Percentiles rank a stretch among this genome's conserved stretches.
phyloP scores from a whole-genome alignment of 2,329 filamentous ascomycete species.

The Pyrenochaeta sp. region DNA sequence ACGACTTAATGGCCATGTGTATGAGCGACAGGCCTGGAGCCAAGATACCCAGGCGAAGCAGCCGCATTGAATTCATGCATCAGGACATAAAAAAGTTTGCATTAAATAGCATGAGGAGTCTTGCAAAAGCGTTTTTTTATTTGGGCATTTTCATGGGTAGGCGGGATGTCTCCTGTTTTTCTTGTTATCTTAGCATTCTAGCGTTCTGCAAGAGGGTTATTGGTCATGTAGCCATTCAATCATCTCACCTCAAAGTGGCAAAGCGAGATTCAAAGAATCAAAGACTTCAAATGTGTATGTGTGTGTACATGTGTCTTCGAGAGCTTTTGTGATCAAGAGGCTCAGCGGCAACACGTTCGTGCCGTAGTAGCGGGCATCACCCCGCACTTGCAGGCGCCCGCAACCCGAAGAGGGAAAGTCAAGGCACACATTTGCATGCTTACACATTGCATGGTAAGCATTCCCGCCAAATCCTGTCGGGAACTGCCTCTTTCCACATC shows the following conservation, averaged over 20 bases:
- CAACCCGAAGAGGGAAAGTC: conserved; percentile 13
- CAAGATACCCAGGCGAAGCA: conserved; percentile 42
- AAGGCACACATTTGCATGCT: conserved; percentile 20
- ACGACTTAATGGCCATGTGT: conserved; percentile 39
- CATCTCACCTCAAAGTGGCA: not conserved
- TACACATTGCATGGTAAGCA: conserved; percentile 23
- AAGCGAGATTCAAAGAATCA: too few species aligned
- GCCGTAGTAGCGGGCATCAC: conserved; percentile 13
- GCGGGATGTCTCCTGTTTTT: conserved; percentile 12
- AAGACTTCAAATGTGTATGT: too few species aligned
- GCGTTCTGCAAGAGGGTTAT: conserved; percentile 15
- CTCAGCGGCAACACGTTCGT: too few species aligned
- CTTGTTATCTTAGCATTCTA: conserved; percentile 21
- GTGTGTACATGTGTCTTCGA: too few species aligned
- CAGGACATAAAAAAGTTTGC: conserved; percentile 25
- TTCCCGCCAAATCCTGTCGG: not conserved
- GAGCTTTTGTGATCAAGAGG: not conserved
- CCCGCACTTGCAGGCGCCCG: conserved; percentile 17
- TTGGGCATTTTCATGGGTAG: conserved; percentile 21
- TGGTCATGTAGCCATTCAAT: not conserved
- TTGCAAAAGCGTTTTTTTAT: conserved; percentile 16
- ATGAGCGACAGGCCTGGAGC: conserved; percentile 45
- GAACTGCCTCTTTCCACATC: conserved; percentile 4
- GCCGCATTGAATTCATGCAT: conserved; percentile 32
- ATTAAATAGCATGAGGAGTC: conserved; percentile 11